Evolutionary conservation across 352 stramenopile species (phyloP), one percentile per base, ranked within the genome.

Genomic region (Pythium scleroteichum): DNA sequence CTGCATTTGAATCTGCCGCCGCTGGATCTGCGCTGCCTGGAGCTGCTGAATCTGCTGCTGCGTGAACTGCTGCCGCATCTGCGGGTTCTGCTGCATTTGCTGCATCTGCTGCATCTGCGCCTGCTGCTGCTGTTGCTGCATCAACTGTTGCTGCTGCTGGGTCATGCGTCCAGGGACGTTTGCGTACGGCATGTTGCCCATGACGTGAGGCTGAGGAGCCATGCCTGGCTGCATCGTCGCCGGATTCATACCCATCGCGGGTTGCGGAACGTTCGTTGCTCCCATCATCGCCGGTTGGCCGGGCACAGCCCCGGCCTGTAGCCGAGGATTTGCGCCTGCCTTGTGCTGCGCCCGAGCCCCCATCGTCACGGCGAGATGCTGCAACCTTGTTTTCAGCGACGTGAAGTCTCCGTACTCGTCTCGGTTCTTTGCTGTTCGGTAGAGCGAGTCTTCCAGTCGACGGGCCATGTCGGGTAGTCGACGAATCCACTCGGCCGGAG

Each of bases 391-490:
- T 70, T 99, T 99, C 14, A 99, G 63, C 1, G 96, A 99, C 8
- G 76, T 86, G 51, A 95, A 96, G 69, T 99, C 94, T 48, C 96
- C 97, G 62, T 99, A 99, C 55, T 98, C 95, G 35, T 98, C 94
- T 41, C 97, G 73, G 72, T 94, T 78, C 77, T 96, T 80, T 62
- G 97, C 73, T 56, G 90, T 94, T 42, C 88, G 84, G 73, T 99
- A 99, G 46, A 99, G 73, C 46, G 95, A 98, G 64, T 99, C 96
- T 70, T 99, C 97, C 22, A 99, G 79, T 47, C 96, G 87, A 47
- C 97, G 95, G 7, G 97, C 97, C 97, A 99, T 99, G 69, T 99
- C 95, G 4, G 96, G 96, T 26, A 99, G 75, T 64, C 98, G 97
- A 46, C 97, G 90, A 57, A 99, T 94, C 96, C 97, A 99, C 73